Evolutionary conservation across 495 filamentous ascomycete genomes (phyloP), one percentile per base, ranked within the genome.

Genomic region (Aspergillus ostianus): DNA sequence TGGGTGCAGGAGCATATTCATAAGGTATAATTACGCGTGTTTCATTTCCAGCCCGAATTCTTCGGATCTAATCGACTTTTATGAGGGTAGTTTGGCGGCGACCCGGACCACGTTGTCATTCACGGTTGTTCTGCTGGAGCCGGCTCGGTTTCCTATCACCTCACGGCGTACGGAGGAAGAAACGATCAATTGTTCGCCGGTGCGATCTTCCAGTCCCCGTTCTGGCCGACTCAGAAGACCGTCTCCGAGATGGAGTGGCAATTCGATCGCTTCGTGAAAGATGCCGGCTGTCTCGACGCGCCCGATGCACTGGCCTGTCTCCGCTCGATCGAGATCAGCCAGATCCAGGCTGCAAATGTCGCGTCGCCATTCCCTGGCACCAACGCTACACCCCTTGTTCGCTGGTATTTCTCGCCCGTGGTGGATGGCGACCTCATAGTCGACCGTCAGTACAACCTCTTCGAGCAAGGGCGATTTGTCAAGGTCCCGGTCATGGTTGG

Each of bases 91-190:
- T 90, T 92, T 60, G 89, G 89, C 27, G 88, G 89, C n/a, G 81
- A 91, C 57, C 86, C 87, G 0, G 61, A 78, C 18, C 86, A 87
- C 58, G 83, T 91, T 20, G 83, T 87, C 8, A 85, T 91, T 47
- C 82, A 85, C 60, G 87, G 89, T 29, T 83, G 80, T 3, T 87
- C 84, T 13, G 87, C 88, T 1, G 89, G 89, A 10, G 87, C 81
- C 2, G 86, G 76, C 0, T 85, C 84, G 0, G 84, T 91, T 2
- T 79, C 81, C 4, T 72, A 88, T 57, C 88, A 90, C 49, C 72
- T 91, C 9, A 71, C 85, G 0, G 85, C 87, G 0, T 85, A 89
- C 45, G 73, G 70, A 21, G 84, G 78, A 13, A 60, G 73, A 27
- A 61, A 84, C 56, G 79, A 79, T 48, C 65, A 64, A 23, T 73